Evolutionary conservation across 257 asterid species (phyloP), one percentile per base, ranked within the genome.

Genomic region (Nicotiana obtusifolia): DNA sequence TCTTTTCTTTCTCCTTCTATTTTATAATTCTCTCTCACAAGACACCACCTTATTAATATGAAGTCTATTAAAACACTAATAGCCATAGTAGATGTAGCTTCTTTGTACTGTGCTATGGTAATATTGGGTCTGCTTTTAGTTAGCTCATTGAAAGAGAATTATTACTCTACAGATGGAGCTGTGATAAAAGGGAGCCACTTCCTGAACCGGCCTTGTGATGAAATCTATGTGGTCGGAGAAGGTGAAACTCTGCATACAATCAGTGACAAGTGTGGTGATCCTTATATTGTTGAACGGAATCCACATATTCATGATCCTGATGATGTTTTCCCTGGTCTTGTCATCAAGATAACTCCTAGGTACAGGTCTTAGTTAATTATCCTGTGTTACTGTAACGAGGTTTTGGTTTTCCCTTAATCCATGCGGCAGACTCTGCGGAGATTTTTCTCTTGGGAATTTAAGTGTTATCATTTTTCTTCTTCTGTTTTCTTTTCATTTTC

Each of bases 271-370:
- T 88, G 89, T 24, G 83, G 76, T 65, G 91, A 88, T 37, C 91
- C 88, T 15, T 88, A 78, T 41, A 88, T 88, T 71, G 83, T 86
- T 1, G 91, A 86, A 19, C 65, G 62, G 22, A 88, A 88, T 47
- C 89, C 91, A 60, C 89, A 88, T 68, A 86, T 88, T 47, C 91
- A 88, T 37, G 88, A 88, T 53, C 88, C 88, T 37, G 91, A 84
- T 41, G 88, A 88, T 75, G 91, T 86, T 56, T 88, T 84, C 26
- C 91, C 91, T 0, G 91, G 91, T 10, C 91, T 88, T 61, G 85
- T 88, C 1, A 86, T 88, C 22, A 88, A 84, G 71, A 86, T 88
- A 19, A 83, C 80, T 15, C 75, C 84, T 2, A 4, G 10, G 15
- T 47, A 75, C 26, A 26, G 5, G 49, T 47, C 22, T 1, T 75